These are phyloP conservation scores for Chlorella sorokiniana DNA, from an alignment of 139 green algal species.

Conservation along the genomic window DNA sequence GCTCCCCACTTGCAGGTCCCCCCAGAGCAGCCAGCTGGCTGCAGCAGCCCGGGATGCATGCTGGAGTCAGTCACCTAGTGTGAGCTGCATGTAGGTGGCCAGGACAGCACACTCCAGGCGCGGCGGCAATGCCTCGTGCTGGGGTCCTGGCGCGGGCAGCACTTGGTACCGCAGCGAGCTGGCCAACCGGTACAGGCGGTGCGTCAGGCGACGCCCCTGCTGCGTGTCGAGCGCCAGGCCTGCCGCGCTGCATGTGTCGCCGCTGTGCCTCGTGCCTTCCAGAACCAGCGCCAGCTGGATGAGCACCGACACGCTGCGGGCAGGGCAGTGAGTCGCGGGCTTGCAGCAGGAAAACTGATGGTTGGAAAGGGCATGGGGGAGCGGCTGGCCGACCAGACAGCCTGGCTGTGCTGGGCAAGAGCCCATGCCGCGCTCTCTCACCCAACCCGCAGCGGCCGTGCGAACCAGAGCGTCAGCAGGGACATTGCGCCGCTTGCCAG, in stretches of 20 bases:
- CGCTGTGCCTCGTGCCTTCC: neutral
- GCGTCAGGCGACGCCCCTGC: neutral
- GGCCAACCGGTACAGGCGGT: neutral
- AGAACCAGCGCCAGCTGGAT: slow-evolving; percentile 6
- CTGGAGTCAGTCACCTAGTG: neutral
- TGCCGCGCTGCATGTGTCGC: neutral
- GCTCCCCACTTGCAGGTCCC: too few relatives aligned
- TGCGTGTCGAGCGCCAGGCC: neutral
- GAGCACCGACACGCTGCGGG: neutral
- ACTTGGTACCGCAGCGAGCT: neutral
- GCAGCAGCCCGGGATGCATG: too few relatives aligned
- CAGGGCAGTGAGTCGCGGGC: neutral
- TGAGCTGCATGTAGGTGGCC: neutral
- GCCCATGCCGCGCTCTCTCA: too few relatives aligned
- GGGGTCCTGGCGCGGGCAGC: neutral
- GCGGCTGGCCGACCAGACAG: too few relatives aligned
- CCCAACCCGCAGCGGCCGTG: neutral
- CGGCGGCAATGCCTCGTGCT: neutral
- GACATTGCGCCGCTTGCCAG: neutral
- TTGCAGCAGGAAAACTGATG: neutral
- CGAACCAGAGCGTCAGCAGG: neutral
- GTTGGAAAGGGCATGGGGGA: neutral
- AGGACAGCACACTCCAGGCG: neutral
- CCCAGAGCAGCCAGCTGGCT: too few relatives aligned
- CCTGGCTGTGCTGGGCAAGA: too few relatives aligned